A percentile compares a stretch with the other conserved stretches of the same genome.
phyloP scores from a whole-genome alignment of 2,329 filamentous ascomycete genomes.

The Cladosporium sp. region DNA sequence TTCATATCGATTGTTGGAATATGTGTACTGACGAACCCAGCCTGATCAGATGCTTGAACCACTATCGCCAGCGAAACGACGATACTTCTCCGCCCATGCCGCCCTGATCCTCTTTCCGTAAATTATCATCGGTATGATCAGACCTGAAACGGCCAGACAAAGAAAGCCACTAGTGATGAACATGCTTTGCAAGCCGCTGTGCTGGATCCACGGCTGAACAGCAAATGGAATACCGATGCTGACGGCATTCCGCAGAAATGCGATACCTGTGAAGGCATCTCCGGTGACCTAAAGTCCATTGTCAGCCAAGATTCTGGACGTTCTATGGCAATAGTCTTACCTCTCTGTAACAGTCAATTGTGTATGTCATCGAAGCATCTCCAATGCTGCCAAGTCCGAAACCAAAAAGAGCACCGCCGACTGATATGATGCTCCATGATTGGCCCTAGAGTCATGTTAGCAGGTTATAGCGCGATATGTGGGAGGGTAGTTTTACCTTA shows the following conservation, averaged over 20 bases:
- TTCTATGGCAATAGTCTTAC: constrained; percentile 5
- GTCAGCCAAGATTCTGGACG: not conserved
- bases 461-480: not conserved
- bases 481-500: not conserved
- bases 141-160: not conserved
- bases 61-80: not conserved
- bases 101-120: not conserved
- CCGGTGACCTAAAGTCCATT: not conserved
- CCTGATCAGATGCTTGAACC: not conserved
- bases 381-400: constrained; percentile 24
- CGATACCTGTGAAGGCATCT: constrained; percentile 7
- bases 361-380: constrained; percentile 24
- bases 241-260: constrained; percentile 23
- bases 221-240: constrained; percentile 26
- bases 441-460: not conserved
- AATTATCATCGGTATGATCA: not conserved
- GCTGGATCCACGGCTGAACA: constrained; percentile 21
- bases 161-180: constrained; percentile 16
- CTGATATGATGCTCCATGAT: not conserved
- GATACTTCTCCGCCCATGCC: not conserved
- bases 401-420: constrained; percentile 21
- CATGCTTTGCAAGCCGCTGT: constrained; percentile 21
- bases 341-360: constrained; percentile 26
- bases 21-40: not conserved
- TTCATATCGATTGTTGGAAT: not conserved